A percentile compares a stretch with the other conserved stretches of the same genome.
phyloP scores from a whole-genome alignment of 163 green algal genomes.

The Coccomyxa subellipsoidea region DNA sequence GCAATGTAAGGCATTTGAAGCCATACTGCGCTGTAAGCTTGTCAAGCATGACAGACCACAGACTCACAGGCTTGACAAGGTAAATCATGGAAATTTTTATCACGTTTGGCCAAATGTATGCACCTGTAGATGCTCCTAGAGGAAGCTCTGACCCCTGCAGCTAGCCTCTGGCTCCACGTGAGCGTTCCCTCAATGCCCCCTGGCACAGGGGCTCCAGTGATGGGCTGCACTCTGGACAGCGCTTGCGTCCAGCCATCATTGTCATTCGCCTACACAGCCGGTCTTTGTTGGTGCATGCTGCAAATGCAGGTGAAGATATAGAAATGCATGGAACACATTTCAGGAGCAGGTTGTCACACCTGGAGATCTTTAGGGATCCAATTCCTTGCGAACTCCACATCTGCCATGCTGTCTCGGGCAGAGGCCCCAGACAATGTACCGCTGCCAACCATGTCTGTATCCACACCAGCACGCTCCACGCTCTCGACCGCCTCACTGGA shows the following conservation, averaged over 20 bases:
- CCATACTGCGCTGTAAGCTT: too few relatives aligned
- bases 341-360: neutral
- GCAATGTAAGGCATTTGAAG: neutral
- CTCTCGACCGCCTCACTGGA: neutral
- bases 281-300: neutral
- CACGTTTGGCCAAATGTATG: too few relatives aligned
- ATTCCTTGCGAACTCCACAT: constrained; percentile 5
- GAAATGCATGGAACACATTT: neutral
- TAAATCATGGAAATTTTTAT: too few relatives aligned
- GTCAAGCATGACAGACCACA: too few relatives aligned
- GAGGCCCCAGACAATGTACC: neutral
- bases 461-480: neutral
- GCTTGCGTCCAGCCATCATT: neutral
- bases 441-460: neutral
- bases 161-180: neutral
- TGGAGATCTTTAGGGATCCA: neutral
- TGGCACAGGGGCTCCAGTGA: neutral
- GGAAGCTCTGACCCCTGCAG: neutral
- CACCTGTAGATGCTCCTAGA: neutral
- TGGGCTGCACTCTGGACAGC: neutral
- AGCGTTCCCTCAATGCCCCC: neutral
- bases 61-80: too few relatives aligned
- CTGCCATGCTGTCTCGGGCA: neutral
- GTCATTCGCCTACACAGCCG: neutral
- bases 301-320: neutral